phyloP scores from a whole-genome alignment of 495 filamentous ascomycete genomes.

The Penicillium alfredii region DNA sequence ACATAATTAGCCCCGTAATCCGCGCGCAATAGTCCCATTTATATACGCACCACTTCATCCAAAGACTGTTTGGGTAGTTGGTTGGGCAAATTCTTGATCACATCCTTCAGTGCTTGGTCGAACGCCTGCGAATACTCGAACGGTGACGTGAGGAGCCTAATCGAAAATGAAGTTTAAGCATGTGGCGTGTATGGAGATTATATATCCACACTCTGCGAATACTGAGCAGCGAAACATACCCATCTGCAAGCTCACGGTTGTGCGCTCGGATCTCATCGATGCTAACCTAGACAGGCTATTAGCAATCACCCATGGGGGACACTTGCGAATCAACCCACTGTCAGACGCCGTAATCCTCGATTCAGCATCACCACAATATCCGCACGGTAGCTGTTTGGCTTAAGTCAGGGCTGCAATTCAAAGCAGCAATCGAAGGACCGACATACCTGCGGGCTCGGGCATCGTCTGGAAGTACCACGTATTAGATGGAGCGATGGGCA shows the following conservation, averaged over 20 bases:
- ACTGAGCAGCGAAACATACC: conserved; percentile 36
- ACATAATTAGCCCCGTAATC: conserved; percentile 9
- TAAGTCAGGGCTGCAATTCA: conserved; percentile 12
- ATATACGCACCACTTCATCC: conserved; percentile 52
- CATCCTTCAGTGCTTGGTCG: conserved; percentile 79
- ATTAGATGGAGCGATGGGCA: conserved; percentile 15
- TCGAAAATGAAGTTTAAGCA: background rate
- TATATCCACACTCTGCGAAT: background rate
- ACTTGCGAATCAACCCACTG: conserved; percentile 32
- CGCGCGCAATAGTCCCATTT: background rate
- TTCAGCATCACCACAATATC: conserved; percentile 93
- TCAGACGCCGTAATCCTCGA: conserved; percentile 67
- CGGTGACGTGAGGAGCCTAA: conserved; percentile 68
- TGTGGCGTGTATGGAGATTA: background rate
- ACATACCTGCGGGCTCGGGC: conserved; percentile 54
- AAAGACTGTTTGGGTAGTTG: conserved; percentile 52
- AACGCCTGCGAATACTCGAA: conserved; percentile 87
- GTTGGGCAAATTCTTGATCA: conserved; percentile 70
- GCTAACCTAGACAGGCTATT: conserved; percentile 58
- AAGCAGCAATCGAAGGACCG: background rate
- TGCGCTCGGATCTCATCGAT: conserved; percentile 91
- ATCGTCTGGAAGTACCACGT: conserved; percentile 31
- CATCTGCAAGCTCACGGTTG: conserved; percentile 82
- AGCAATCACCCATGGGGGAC: conserved; percentile 6
- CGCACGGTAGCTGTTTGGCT: conserved; percentile 58